phyloP scores from a whole-genome alignment of 73 alveolate genomes.

The Paramecium pentaurelia region DNA sequence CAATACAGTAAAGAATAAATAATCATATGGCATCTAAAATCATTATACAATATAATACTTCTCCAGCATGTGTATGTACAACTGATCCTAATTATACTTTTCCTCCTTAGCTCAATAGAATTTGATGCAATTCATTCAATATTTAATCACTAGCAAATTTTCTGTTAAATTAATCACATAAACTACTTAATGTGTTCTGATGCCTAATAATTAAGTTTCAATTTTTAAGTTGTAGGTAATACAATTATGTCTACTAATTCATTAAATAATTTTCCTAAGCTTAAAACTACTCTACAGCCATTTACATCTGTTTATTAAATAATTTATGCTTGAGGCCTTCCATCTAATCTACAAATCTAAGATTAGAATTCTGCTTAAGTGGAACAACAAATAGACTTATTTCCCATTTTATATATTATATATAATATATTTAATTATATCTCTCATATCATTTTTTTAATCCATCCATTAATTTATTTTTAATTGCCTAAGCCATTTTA shows the following conservation, averaged over 20 bases:
- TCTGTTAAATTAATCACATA: neutral
- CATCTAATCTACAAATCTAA: neutral
- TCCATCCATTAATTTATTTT: neutral
- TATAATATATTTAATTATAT: neutral
- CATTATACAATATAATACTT: neutral
- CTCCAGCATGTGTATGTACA: conserved; percentile 52
- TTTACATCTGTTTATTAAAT: neutral
- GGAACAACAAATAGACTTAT: conserved; percentile 12
- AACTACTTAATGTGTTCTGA: neutral
- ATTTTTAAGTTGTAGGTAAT: neutral
- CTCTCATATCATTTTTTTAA: neutral
- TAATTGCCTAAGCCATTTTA: neutral
- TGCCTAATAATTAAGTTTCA: neutral
- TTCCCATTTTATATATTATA: neutral
- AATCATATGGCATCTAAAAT: conserved; percentile 3
- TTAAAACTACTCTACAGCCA: neutral
- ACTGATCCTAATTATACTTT: conserved; percentile 1
- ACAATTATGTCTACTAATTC: neutral
- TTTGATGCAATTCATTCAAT: neutral
- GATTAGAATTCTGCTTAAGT: neutral
- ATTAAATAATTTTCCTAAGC: neutral
- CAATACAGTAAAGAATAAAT: conserved; percentile 8
- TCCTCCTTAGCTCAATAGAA: conserved; percentile 13
- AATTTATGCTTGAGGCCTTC: neutral
- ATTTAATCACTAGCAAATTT: neutral